Conservation (phyloP, 345 rosid genomes). For the Euphorbia tirucalli region DNA sequence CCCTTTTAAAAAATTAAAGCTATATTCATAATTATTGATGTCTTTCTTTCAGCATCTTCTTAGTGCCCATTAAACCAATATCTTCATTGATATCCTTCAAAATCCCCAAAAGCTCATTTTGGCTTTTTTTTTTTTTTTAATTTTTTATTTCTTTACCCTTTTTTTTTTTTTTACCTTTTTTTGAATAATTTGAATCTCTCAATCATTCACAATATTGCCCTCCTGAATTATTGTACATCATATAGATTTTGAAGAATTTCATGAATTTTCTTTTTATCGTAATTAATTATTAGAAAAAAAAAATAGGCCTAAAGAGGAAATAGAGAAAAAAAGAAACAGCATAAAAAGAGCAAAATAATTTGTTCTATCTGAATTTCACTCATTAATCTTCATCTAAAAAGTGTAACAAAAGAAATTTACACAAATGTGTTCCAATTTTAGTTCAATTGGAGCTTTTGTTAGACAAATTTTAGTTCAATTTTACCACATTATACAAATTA, state of each 20-base stretch:
- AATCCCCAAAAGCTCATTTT: slow-evolving; percentile 19
- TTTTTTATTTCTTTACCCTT: slow-evolving; percentile 13
- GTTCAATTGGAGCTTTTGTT: no score
- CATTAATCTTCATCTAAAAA: slow-evolving; percentile 25
- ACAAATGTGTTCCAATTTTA: no score
- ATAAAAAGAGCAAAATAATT: neutral
- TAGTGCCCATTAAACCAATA: slow-evolving; percentile 20
- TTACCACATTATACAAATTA: no score
- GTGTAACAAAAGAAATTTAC: neutral
- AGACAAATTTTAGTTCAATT: no score
- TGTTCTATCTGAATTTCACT: slow-evolving; percentile 19
- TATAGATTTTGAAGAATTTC: neutral
- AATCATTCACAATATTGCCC: neutral
- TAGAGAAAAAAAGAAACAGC: neutral
- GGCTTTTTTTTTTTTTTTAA: slow-evolving; percentile 9
- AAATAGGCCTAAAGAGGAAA: neutral
- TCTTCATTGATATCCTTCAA: slow-evolving; percentile 36
- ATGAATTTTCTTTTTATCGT: neutral
- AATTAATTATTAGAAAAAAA: neutral
- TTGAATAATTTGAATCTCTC: slow-evolving; percentile 12
- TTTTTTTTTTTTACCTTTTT: slow-evolving; percentile 6
- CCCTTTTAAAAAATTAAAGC: slow-evolving; percentile 24
- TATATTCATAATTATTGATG: slow-evolving; percentile 26
- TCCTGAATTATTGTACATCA: neutral
- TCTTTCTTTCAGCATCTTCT: slow-evolving; percentile 23